phyloP scores from a whole-genome alignment of 768 basidiomycete genomes.

The Leccinum rimulosum region DNA sequence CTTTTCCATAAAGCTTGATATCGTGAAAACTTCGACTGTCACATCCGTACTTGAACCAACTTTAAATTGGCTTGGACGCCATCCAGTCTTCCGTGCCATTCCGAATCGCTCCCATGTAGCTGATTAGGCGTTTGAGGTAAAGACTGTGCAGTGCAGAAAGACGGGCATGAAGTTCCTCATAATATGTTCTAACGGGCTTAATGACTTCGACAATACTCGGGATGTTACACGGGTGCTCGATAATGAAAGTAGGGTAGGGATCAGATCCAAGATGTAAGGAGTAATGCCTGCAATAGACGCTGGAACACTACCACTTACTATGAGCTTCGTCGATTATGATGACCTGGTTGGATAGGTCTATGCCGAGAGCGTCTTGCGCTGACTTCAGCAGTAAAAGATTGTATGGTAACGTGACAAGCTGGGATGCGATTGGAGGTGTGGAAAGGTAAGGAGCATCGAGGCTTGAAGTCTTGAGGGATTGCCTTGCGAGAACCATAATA shows the following conservation, averaged over 20 bases:
- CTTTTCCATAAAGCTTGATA: slow-evolving; percentile 58
- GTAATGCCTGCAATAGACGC: slow-evolving; percentile 1
- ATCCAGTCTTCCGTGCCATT: slow-evolving; percentile 57
- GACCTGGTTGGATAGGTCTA: slow-evolving; percentile 80
- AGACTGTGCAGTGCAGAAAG: slow-evolving; percentile 71
- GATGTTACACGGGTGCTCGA: slow-evolving; percentile 70
- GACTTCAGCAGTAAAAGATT: slow-evolving; percentile 82
- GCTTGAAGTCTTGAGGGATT: slow-evolving; percentile 60
- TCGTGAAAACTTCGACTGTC: slow-evolving; percentile 64
- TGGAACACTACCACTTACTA: slow-evolving; percentile 52
- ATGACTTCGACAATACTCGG: slow-evolving; percentile 53
- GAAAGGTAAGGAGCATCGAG: slow-evolving; percentile 26
- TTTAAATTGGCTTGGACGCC: slow-evolving; percentile 17
- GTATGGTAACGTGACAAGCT: slow-evolving; percentile 93
- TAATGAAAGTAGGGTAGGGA: slow-evolving; percentile 84
- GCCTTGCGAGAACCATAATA: slow-evolving; percentile 91
- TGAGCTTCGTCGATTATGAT: slow-evolving; percentile 96
- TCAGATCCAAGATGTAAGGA: slow-evolving; percentile 75
- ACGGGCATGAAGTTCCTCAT: slow-evolving; percentile 72
- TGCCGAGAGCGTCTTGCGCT: slow-evolving; percentile 84
- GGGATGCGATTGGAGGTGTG: not conserved
- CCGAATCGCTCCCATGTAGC: slow-evolving; percentile 68
- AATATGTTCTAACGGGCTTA: slow-evolving; percentile 77
- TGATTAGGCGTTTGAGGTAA: slow-evolving; percentile 75
- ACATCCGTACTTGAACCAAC: slow-evolving; percentile 8